phyloP scores from a whole-genome alignment of 768 basidiomycete genomes.

The Asterophora parasitica region DNA sequence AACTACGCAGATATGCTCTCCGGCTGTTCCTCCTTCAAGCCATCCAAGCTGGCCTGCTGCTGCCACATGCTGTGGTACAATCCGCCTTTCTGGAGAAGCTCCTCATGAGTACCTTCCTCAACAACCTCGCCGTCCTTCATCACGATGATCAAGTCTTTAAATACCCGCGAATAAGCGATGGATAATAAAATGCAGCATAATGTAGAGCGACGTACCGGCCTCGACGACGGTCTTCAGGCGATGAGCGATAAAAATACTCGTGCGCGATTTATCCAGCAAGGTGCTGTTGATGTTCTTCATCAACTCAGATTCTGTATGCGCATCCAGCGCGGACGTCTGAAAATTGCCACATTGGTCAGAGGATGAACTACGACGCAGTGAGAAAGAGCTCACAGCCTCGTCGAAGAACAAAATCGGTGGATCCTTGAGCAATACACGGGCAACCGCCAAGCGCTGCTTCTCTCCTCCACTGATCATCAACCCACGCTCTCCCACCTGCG shows the following conservation, averaged over 20 bases:
- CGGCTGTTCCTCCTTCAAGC: slow-evolving; percentile 16
- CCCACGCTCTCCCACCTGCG: slow-evolving; percentile 93
- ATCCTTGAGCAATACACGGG: slow-evolving; percentile 88
- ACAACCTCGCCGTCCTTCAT: slow-evolving; percentile 86
- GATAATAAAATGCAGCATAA: neutral
- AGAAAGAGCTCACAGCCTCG: slow-evolving; percentile 70
- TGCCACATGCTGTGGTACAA: slow-evolving; percentile 82
- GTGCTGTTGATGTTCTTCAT: slow-evolving; percentile 90
- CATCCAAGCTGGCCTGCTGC: slow-evolving; percentile 55
- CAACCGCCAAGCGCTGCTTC: slow-evolving; percentile 95
- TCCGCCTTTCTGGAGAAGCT: slow-evolving; percentile 66
- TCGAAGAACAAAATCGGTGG: slow-evolving; percentile 97
- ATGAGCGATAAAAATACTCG: slow-evolving; percentile 97
- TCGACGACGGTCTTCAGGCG: slow-evolving; percentile 85
- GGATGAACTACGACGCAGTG: neutral
- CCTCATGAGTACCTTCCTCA: slow-evolving; percentile 92
- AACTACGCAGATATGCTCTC: slow-evolving; percentile 3
- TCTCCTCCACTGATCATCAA: slow-evolving; percentile 99
- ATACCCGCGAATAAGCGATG: neutral
- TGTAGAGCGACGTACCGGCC: slow-evolving; percentile 50
- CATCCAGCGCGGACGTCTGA: slow-evolving; percentile 93
- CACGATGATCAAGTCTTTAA: slow-evolving; percentile 84
- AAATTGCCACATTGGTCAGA: too few species aligned
- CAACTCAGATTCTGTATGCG: slow-evolving; percentile 89
- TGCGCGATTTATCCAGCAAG: slow-evolving; percentile 72